phyloP scores from a whole-genome alignment of 768 basidiomycete genomes.

The Agrocybe chaxingu region DNA sequence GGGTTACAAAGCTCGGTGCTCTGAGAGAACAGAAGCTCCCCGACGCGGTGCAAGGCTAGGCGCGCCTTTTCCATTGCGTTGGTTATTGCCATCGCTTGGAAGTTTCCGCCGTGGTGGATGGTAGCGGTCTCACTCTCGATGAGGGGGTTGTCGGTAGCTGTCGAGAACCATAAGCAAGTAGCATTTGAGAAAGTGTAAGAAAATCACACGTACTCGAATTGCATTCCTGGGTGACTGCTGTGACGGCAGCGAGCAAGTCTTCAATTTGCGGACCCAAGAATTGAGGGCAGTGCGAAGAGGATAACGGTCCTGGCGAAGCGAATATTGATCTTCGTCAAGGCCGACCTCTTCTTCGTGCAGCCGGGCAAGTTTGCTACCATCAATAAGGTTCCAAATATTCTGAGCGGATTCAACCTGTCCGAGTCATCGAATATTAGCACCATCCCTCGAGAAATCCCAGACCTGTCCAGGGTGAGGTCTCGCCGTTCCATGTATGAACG shows the following conservation, averaged over 20 bases:
- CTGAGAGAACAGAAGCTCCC: conserved; percentile 2
- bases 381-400: conserved; percentile 4
- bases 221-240: not conserved
- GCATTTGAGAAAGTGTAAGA: not conserved
- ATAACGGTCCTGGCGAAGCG: not conserved
- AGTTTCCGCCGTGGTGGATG: conserved; percentile 7
- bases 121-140: conserved; percentile 4
- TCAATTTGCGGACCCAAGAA: conserved; percentile 7
- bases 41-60: conserved; percentile 2
- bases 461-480: conserved; percentile 6
- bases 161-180: not conserved
- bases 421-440: not conserved
- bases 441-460: not conserved
- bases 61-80: conserved; percentile 7
- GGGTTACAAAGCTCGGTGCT: conserved; percentile 2
- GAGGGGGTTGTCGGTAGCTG: conserved; percentile 5
- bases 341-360: conserved; percentile 5
- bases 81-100: conserved; percentile 3
- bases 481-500: conserved; percentile 3
- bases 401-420: conserved; percentile 1
- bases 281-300: not conserved
- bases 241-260: conserved; percentile 1
- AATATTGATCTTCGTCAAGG: conserved; percentile 5
- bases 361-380: conserved; percentile 2
- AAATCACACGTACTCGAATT: not conserved